These are phyloP conservation scores for Aureobasidium leucospermi DNA, from an alignment of 2,329 filamentous ascomycete genomes.

Conservation along the genomic window DNA sequence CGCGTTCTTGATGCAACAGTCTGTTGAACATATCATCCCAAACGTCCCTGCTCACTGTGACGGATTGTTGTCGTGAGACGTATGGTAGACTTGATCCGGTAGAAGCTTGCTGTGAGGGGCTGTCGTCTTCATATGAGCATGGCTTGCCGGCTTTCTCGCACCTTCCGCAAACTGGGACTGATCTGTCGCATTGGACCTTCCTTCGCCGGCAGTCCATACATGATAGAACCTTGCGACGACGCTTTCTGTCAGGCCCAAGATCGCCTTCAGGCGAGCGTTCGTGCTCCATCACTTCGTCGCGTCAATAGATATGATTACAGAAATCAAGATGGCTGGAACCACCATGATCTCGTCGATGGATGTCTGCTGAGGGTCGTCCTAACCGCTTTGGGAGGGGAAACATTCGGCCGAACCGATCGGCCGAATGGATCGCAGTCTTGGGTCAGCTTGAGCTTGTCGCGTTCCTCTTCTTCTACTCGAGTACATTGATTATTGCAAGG, in stretches of 20 bases:
- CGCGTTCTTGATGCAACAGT: slow-evolving; percentile 10
- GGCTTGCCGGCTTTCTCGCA: slow-evolving; percentile 38
- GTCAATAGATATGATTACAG: neutral
- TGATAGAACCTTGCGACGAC: slow-evolving; percentile 40
- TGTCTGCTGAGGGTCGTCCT: neutral
- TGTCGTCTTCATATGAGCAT: slow-evolving; percentile 22
- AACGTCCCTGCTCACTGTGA: slow-evolving; percentile 12
- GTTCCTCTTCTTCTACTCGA: neutral
- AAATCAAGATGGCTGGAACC: neutral
- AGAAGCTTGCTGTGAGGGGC: neutral
- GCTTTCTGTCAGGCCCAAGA: slow-evolving; percentile 29
- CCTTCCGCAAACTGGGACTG: slow-evolving; percentile 37
- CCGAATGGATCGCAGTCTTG: neutral
- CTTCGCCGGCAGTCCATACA: slow-evolving; percentile 40
- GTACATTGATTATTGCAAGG: neutral
- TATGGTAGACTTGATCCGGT: neutral
- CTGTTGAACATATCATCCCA: slow-evolving; percentile 11
- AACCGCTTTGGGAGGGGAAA: neutral
- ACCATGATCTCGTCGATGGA: neutral
- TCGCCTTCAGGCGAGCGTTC: slow-evolving; percentile 7
- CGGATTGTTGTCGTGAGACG: neutral
- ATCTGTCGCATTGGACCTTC: slow-evolving; percentile 42
- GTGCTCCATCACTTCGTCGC: slow-evolving; percentile 1
- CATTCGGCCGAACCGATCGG: neutral
- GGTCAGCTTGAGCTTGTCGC: neutral